These are phyloP conservation scores for Penicillium sp. DNA, from an alignment of 2,329 filamentous ascomycete genomes.

Conservation along the genomic window DNA sequence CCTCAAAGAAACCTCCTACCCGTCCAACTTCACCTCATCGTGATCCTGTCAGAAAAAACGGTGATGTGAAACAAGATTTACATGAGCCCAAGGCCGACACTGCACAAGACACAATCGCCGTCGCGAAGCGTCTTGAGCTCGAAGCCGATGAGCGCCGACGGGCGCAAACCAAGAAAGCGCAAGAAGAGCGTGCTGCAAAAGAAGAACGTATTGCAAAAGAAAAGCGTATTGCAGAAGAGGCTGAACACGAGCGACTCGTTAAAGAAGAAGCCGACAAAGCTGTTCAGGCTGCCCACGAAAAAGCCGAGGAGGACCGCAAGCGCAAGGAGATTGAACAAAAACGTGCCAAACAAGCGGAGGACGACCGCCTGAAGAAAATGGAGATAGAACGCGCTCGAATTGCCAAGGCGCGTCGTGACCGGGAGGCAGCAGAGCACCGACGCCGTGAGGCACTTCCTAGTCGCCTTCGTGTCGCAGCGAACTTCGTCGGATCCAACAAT, in stretches of 20 bases:
- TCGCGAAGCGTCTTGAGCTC: constrained; percentile 30
- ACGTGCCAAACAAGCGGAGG: constrained; percentile 46
- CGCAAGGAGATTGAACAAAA: constrained; percentile 45
- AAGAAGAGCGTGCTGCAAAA: constrained; percentile 34
- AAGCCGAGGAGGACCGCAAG: constrained; percentile 45
- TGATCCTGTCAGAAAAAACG: constrained; percentile 14
- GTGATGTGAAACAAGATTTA: constrained; percentile 35
- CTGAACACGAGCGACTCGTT: constrained; percentile 31
- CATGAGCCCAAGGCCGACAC: constrained; percentile 28
- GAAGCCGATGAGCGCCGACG: constrained; percentile 29
- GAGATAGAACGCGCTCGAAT: constrained; percentile 45
- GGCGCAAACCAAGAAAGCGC: constrained; percentile 29
- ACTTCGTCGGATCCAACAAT: constrained; percentile 46
- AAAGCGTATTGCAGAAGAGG: constrained; percentile 28
- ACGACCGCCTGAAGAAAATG: constrained; percentile 45
- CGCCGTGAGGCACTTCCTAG: constrained; percentile 49
- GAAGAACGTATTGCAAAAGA: constrained; percentile 32
- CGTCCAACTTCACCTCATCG: constrained; percentile 12
- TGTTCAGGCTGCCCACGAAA: constrained; percentile 39
- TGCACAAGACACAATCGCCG: constrained; percentile 33
- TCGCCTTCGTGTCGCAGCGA: constrained; percentile 45
- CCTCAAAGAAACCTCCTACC: constrained; percentile 13
- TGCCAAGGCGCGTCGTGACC: constrained; percentile 45
- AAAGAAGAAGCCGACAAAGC: constrained; percentile 39
- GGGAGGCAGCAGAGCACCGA: constrained; percentile 47